Conservation (phyloP, 495 filamentous ascomycete genomes). For the Hypoxylon rickii region DNA sequence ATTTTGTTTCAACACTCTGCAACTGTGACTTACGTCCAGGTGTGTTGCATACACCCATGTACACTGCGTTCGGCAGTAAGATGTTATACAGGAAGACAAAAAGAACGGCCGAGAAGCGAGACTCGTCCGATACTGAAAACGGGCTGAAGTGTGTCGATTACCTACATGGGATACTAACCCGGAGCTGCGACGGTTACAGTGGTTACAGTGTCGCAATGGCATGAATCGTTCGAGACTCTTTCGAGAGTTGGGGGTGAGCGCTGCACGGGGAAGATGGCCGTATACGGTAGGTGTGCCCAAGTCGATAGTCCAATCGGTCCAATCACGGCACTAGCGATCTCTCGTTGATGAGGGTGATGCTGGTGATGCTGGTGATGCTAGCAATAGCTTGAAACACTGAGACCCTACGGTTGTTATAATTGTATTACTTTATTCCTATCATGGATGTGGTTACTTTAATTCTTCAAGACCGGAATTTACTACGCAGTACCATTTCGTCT, state of each 20-base stretch:
- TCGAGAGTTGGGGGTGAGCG: slow-evolving; percentile 10
- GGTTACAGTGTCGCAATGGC: slow-evolving; percentile 17
- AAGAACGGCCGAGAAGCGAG: slow-evolving; percentile 7
- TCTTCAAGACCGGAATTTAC: too few species aligned
- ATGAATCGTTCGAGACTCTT: slow-evolving; percentile 23
- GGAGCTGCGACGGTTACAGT: too few species aligned
- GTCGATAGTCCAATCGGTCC: slow-evolving; percentile 4
- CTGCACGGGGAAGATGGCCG: slow-evolving; percentile 17
- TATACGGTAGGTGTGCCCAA: slow-evolving; percentile 19
- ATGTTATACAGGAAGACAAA: neutral
- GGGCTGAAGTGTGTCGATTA: neutral
- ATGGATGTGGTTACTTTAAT: too few species aligned
- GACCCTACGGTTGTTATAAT: slow-evolving; percentile 7
- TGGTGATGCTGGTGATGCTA: too few species aligned
- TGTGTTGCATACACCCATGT: too few species aligned
- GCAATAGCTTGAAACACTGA: slow-evolving; percentile 19
- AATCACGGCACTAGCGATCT: neutral
- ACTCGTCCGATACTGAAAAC: slow-evolving; percentile 1
- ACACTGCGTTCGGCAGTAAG: too few species aligned
- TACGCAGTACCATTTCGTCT: too few species aligned
- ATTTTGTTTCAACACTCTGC: too few species aligned
- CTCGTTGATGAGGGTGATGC: neutral
- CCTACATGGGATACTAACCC: too few species aligned
- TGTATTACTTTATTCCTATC: too few species aligned
- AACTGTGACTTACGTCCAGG: too few species aligned